Percentiles rank a stretch among this genome's conserved stretches.
These are phyloP conservation scores for Takashimella tepidaria DNA, from an alignment of 1,284 basidiomycete genomes.

Conservation along the genomic window DNA sequence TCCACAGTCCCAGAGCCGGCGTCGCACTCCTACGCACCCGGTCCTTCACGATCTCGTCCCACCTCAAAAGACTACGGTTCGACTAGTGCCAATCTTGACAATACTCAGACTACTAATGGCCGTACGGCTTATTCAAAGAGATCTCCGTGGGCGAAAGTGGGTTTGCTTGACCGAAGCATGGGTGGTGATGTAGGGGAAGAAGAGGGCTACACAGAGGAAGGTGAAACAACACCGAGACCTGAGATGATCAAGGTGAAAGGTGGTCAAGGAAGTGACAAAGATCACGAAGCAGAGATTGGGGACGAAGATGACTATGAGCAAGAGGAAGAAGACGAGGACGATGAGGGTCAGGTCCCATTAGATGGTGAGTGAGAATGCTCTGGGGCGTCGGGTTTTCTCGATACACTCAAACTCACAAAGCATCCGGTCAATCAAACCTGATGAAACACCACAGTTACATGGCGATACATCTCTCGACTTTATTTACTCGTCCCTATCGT, in stretches of 20 bases:
- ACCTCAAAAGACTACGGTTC: background rate
- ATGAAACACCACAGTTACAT: constrained; percentile 37
- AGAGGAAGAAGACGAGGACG: constrained; percentile 12
- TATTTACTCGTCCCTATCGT: constrained; percentile 43
- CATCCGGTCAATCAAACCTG: too few relatives aligned
- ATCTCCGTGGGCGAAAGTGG: too few relatives aligned
- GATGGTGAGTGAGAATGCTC: constrained; percentile 2
- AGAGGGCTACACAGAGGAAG: background rate
- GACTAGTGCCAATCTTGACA: too few relatives aligned
- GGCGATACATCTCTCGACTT: constrained; percentile 37
- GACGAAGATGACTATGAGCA: constrained; percentile 2
- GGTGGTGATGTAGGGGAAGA: background rate
- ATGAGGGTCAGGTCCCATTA: constrained; percentile 2
- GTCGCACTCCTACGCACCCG: background rate
- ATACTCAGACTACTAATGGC: too few relatives aligned
- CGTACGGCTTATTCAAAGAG: too few relatives aligned
- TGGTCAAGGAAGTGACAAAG: too few relatives aligned
- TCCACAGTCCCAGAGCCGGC: background rate
- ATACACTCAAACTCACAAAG: too few relatives aligned
- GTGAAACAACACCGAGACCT: background rate
- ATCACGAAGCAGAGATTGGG: background rate
- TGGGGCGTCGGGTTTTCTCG: too few relatives aligned
- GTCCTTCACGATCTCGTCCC: background rate
- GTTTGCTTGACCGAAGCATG: too few relatives aligned
- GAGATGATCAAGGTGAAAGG: too few relatives aligned